Evolutionary conservation across 78 protist species (phyloP), one percentile per base, ranked within the genome.

Genomic region (Isochrysis galbana): DNA sequence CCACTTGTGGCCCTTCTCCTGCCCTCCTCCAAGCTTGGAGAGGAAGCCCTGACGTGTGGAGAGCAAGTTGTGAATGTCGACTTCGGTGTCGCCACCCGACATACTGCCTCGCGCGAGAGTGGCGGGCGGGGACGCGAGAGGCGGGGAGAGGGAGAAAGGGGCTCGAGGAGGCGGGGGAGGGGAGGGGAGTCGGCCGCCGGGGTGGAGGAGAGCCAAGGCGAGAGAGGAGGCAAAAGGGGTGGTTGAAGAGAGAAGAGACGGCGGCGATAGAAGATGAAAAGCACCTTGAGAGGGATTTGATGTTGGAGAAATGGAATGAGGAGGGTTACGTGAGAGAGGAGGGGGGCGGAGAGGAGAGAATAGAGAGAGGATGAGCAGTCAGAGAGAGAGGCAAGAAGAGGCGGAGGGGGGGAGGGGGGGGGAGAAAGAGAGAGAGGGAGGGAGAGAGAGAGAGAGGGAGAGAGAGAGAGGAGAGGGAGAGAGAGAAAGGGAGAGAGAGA

Each of bases 1-100:
- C 84, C 84, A 77, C 47, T 77, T 77, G 84, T 17, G 2, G 44
- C 84, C 84, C 84, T 36, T 77, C 47, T 77, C 84, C 47, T 77
- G 84, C 17, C 84, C 84, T 10, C 84, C 84, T 4, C 84, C 84
- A 23, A 77, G 46, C 84, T 77, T 77, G 36, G 36, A 77, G 17
- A 77, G 46, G 47, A 22, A 77, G n/a, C 84, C 84, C 84, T 77
- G 84, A 23, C 84, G 84, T 22, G 47, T 10, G n/a, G 34, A 46
- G 48, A 77, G 21, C 47, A 77, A 46, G 17, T 23, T 21, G 34
- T 4, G 17, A 7, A 77, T 3, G 19, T 77, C 84, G 34, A 36
- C 32, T 3, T 77, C 47, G 26, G 47, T 1, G 25, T 70, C 80
- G 61, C 61, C 61, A n/a, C n/a, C n/a, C n/a, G n/a, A n/a, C n/a